Conservation (phyloP, 805 yeast species). For the Hanseniaspora clermontiae region DNA sequence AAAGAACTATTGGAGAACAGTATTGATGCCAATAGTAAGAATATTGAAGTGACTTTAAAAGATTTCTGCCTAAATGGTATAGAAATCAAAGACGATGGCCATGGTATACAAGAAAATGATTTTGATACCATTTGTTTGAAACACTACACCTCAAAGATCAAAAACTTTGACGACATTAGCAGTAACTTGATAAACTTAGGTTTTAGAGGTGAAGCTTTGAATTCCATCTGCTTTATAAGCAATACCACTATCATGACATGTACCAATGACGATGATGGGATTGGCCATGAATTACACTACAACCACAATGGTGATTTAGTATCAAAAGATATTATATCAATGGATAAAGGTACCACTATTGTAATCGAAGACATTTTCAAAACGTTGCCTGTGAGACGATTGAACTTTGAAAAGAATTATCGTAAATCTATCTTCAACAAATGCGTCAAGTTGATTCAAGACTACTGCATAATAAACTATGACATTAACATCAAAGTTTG, state of each 20-base stretch:
- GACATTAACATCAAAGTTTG: constrained; percentile 48
- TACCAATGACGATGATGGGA: constrained; percentile 42
- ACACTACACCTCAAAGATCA: constrained; percentile 56
- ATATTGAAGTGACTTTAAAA: constrained; percentile 53
- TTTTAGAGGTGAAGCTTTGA: constrained; percentile 71
- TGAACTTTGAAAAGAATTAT: constrained; percentile 52
- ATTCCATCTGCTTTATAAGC: constrained; percentile 51
- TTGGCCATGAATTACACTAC: constrained; percentile 49
- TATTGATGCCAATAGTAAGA: constrained; percentile 62
- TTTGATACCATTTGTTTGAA: constrained; percentile 43
- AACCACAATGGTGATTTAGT: constrained; percentile 42
- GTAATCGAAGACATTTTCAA: constrained; percentile 47
- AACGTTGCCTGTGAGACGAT: constrained; percentile 68
- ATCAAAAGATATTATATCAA: constrained; percentile 33
- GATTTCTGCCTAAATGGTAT: constrained; percentile 64
- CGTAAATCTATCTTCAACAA: constrained; percentile 57
- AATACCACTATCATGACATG: constrained; percentile 30
- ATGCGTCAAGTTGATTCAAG: constrained; percentile 49
- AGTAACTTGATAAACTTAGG: constrained; percentile 44
- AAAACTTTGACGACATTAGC: constrained; percentile 37
- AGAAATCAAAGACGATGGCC: constrained; percentile 58
- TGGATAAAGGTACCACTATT: constrained; percentile 61
- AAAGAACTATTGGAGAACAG: constrained; percentile 83
- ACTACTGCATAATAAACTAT: constrained; percentile 51
- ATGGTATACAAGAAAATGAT: constrained; percentile 45